Conservation (phyloP, 768 basidiomycete genomes). For the Antrodiella citrinella region DNA sequence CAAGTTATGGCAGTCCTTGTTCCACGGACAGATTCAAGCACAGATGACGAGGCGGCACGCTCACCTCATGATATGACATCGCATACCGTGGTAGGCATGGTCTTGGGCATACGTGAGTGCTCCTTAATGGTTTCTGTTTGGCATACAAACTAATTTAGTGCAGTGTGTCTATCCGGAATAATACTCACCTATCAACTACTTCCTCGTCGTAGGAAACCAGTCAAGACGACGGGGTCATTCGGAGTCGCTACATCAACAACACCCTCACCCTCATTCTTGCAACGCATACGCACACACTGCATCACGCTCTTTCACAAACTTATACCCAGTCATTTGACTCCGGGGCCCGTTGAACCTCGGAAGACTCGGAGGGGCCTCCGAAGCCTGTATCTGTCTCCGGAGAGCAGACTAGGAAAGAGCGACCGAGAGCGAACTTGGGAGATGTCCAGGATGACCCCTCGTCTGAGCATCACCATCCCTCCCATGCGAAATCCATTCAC, state of each 20-base stretch:
- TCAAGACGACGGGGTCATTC: neutral
- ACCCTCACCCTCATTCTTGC: conserved; percentile 9
- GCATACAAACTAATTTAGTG: neutral
- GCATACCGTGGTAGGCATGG: conserved; percentile 11
- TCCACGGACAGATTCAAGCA: neutral
- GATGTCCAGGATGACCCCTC: conserved; percentile 10
- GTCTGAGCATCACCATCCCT: conserved; percentile 12
- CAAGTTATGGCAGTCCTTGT: conserved; percentile 2
- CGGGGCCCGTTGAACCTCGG: neutral
- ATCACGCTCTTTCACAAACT: conserved; percentile 7
- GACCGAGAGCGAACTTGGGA: conserved; percentile 8
- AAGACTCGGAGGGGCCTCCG: conserved; percentile 1
- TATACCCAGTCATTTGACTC: neutral
- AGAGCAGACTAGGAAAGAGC: conserved; percentile 5
- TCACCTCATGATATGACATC: conserved; percentile 5
- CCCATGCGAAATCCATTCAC: conserved; percentile 5
- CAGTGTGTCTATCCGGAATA: conserved; percentile 10
- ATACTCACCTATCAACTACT: conserved; percentile 10
- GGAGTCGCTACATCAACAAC: neutral
- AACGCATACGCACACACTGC: conserved; percentile 8
- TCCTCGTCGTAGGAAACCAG: neutral
- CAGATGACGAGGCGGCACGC: neutral
- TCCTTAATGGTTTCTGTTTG: neutral
- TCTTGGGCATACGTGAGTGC: conserved; percentile 12
- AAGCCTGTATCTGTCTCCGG: conserved; percentile 11